Base-by-base conservation (phyloP, 78 protist genomes). In the Dictyostelium citrinum region DNA sequence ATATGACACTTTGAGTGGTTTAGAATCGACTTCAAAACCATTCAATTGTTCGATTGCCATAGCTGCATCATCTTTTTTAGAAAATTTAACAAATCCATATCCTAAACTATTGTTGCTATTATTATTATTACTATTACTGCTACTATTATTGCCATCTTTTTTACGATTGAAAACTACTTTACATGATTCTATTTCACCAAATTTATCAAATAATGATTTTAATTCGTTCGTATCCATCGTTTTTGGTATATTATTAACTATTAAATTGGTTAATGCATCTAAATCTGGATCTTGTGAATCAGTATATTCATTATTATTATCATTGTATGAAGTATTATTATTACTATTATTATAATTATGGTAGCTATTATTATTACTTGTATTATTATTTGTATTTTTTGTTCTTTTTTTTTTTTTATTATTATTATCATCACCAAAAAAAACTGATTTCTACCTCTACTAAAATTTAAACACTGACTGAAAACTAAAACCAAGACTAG, bases 51-150 rank as follows among this genome's bases (percentile, higher is more conserved):
- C 49, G 41, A 83, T 67, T 9, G 90, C 90, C 22, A 35, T 46
- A 5, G 72, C 24, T 24, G 90, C 90, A 29, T 72, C 51, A 2
- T 83, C 90, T 14, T 77, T 29, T n/a, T 43, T 67, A 41, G 16
- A 7, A 83, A 31, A 83, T 61, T 83, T 83, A 24, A 83, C 90
- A 70, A 83, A 83, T 29, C 90, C 90, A 49, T 83, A 83, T 43
- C 90, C 90, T n/a, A 70, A 20, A 70, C 74, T 83, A 39, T 39
- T 39, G 43, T 7, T 1, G 41, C 6, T 43, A 5, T 43, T 43
- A 5, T 9, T 20, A 37, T 43, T 31, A 17, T 3, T 27, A 51
- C 20, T 20, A 22, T 76, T 33, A 7, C 8, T 11, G 49, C 55
- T 24, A 31, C 14, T 45, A 29, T 12, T 31, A 17, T 1, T 45